A percentile compares a stretch with the other conserved stretches of the same genome.
Conservation (phyloP, 163 green algal species). For the Scenedesmus sp. region DNA sequence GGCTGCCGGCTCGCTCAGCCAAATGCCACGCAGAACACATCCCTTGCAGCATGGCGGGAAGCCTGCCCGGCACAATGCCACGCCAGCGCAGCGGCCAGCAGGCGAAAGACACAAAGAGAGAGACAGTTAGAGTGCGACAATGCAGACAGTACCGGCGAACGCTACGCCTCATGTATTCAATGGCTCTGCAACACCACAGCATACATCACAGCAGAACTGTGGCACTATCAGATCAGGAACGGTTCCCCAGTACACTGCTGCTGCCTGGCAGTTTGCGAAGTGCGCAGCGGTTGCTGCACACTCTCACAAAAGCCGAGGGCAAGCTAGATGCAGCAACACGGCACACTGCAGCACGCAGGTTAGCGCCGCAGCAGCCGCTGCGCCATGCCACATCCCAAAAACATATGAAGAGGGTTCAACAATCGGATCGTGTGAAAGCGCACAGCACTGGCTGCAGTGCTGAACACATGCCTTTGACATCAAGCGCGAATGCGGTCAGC, state of each 20-base stretch:
- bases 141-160: neutral
- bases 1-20: neutral
- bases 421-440: neutral
- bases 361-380: neutral
- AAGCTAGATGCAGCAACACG: neutral
- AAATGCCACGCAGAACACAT: neutral
- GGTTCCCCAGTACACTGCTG: neutral
- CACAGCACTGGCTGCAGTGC: neutral
- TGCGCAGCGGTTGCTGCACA: neutral
- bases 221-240: neutral
- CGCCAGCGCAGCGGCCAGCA: neutral
- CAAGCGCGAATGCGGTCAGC: neutral
- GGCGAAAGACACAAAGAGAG: neutral
- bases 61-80: neutral
- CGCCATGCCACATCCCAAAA: neutral
- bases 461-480: neutral
- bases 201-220: neutral
- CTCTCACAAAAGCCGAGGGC: neutral
- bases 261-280: neutral
- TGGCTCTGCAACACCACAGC: neutral
- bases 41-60: neutral
- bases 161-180: neutral
- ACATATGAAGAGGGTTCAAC: neutral
- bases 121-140: neutral
- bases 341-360: neutral